A percentile compares a stretch with the other conserved stretches of the same genome.
Conservation (phyloP, 78 protist genomes). For the Cyanophora paradoxa region DNA sequence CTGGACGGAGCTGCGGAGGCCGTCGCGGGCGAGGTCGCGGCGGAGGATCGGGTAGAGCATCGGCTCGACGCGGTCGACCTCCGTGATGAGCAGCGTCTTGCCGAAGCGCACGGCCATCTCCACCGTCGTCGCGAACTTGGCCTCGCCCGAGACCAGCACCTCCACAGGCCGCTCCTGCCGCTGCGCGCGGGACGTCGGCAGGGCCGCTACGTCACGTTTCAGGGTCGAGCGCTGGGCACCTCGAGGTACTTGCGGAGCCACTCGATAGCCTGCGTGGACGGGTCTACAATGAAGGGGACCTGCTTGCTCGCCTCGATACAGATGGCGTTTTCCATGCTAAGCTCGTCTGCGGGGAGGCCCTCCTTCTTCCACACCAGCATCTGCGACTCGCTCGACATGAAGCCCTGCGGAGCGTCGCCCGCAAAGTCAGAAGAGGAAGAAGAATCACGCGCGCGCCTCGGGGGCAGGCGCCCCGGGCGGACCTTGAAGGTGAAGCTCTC, state of each 20-base stretch:
- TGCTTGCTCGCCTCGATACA: slow-evolving; percentile 4
- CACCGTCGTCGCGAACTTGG: slow-evolving; percentile 40
- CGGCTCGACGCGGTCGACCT: slow-evolving; percentile 68
- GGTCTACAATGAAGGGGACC: slow-evolving; percentile 72
- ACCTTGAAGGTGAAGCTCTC: neutral
- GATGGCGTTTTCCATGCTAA: slow-evolving; percentile 72
- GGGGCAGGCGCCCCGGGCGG: too few species aligned
- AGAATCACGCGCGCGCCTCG: neutral
- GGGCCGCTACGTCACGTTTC: too few species aligned
- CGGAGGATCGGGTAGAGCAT: slow-evolving; percentile 59
- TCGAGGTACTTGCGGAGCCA: slow-evolving; percentile 55
- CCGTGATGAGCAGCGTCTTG: slow-evolving; percentile 68
- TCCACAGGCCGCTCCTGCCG: slow-evolving; percentile 24
- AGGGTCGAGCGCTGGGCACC: neutral
- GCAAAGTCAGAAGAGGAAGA: neutral
- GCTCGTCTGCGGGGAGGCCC: slow-evolving; percentile 74
- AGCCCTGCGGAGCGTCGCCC: neutral
- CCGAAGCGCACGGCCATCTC: slow-evolving; percentile 92
- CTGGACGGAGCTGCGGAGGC: slow-evolving; percentile 9
- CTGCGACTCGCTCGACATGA: slow-evolving; percentile 56
- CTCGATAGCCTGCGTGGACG: slow-evolving; percentile 53
- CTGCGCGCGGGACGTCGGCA: too few species aligned
- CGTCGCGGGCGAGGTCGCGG: slow-evolving; percentile 21
- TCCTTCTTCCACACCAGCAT: slow-evolving; percentile 54
- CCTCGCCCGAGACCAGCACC: slow-evolving; percentile 32